Conservation (phyloP, 1,284 basidiomycete species). For the Tilletia walkeri region DNA sequence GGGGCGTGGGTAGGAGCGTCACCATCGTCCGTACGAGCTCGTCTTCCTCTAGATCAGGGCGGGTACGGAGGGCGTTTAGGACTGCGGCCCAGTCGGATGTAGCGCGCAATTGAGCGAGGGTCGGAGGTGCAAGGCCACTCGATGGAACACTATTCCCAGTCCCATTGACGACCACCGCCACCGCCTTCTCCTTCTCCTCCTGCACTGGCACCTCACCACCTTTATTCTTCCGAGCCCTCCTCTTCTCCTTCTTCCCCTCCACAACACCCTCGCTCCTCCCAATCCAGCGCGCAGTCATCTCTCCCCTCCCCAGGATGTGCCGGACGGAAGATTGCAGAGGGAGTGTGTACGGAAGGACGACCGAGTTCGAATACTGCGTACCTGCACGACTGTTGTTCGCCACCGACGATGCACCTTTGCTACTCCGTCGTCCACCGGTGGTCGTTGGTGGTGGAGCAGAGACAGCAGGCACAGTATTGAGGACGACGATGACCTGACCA, state of each 20-base stretch:
- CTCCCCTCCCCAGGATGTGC: not conserved
- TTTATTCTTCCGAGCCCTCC: not conserved
- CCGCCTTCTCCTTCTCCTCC: too few species aligned
- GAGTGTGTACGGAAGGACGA: not conserved
- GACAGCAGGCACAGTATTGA: not conserved
- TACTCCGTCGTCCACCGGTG: not conserved
- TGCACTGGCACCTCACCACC: not conserved
- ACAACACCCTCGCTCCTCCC: too few species aligned
- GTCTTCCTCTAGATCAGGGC: not conserved
- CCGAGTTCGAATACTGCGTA: not conserved
- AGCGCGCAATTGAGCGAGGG: not conserved
- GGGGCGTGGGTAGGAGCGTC: not conserved
- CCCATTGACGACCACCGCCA: too few species aligned
- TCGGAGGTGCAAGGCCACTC: too few species aligned
- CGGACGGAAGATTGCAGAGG: not conserved
- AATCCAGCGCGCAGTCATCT: conserved; percentile 2
- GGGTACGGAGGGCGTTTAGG: not conserved
- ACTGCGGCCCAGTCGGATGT: not conserved
- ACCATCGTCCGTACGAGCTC: not conserved
- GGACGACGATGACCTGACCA: not conserved
- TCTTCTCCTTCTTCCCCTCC: not conserved
- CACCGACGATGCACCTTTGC: not conserved
- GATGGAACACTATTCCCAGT: too few species aligned
- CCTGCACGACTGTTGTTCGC: too few species aligned
- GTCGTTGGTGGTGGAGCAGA: not conserved